A percentile compares a stretch with the other conserved stretches of the same genome.
These are phyloP conservation scores for Hypholoma sublateritium DNA, from an alignment of 768 basidiomycete genomes.

Conservation along the genomic window DNA sequence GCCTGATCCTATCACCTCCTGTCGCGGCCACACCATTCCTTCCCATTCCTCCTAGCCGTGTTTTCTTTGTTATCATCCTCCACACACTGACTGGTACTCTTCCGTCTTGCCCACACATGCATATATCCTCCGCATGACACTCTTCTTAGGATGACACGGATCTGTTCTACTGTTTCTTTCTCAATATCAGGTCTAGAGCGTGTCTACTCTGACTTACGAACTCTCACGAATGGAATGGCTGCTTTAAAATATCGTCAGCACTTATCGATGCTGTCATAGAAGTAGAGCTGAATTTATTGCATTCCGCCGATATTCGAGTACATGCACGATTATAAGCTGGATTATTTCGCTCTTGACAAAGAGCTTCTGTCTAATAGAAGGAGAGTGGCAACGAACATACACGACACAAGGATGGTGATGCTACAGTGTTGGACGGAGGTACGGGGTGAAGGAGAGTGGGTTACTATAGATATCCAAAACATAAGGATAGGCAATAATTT, in stretches of 20 bases:
- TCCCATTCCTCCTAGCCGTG: not conserved
- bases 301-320: constrained; percentile 46
- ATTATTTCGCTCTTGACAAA: not conserved
- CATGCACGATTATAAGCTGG: too few species aligned
- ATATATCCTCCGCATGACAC: not conserved
- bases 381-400: constrained; percentile 46
- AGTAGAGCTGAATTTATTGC: constrained; percentile 43
- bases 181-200: not conserved
- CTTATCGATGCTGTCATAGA: constrained; percentile 59
- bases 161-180: not conserved
- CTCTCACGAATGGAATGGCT: not conserved
- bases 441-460: not conserved
- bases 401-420: not conserved
- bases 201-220: not conserved
- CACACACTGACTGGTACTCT: not conserved
- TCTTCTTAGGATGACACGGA: not conserved
- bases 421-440: not conserved
- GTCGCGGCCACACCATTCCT: too few species aligned
- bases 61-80: not conserved
- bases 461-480: not conserved
- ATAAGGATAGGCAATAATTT: not conserved
- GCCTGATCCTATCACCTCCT: not conserved
- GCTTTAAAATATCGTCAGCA: not conserved
- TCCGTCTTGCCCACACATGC: not conserved
- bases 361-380: constrained; percentile 28